Conservation (phyloP, 208 protist genomes). For the Leishmania major region DNA sequence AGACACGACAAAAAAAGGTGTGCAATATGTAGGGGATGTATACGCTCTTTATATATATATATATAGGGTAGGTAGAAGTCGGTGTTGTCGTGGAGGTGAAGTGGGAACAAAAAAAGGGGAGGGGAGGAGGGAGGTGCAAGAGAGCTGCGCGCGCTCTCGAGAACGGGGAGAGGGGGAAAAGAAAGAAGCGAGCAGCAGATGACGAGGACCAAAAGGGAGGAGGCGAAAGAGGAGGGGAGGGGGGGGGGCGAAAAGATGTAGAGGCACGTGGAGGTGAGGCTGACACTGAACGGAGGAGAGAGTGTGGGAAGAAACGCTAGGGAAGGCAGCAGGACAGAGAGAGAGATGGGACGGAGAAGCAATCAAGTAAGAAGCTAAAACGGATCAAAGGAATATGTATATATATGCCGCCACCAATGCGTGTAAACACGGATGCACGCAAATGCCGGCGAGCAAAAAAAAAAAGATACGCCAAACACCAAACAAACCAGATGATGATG, state of each 20-base stretch:
- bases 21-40: background rate
- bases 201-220: background rate
- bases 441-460: slow-evolving; percentile 1
- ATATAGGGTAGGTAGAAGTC: background rate
- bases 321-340: slow-evolving; percentile 2
- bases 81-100: background rate
- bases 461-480: slow-evolving; percentile 9
- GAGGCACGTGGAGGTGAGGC: background rate
- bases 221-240: no score
- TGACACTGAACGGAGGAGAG: background rate
- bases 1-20: background rate
- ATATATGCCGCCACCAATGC: background rate
- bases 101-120: background rate
- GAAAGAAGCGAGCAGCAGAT: background rate
- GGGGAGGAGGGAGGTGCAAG: background rate
- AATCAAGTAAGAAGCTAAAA: slow-evolving; percentile 15
- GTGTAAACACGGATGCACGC: background rate
- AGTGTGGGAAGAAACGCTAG: background rate
- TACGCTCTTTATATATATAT: background rate
- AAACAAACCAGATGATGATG: slow-evolving; percentile 28
- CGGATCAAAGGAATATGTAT: background rate
- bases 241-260: background rate
- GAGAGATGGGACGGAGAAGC: background rate
- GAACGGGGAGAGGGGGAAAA: background rate
- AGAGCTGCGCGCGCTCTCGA: background rate